Evolutionary conservation across 108 stramenopile genomes (phyloP).

Genomic region (Skeletonema costatum): DNA sequence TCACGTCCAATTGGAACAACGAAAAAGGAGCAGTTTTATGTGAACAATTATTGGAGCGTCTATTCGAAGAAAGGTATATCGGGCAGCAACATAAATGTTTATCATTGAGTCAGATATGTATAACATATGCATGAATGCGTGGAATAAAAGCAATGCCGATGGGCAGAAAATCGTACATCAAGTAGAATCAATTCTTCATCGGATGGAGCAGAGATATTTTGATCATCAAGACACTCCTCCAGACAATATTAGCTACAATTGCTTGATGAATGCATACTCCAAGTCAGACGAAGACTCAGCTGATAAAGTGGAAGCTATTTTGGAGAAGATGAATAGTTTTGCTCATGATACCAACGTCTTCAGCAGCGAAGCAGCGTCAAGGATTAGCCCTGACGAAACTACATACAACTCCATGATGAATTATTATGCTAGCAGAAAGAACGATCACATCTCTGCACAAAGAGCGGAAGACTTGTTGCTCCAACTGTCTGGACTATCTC

Average conservation of each 20-base stretch:
- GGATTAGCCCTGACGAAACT: constrained; percentile 27
- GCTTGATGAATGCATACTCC: constrained; percentile 32
- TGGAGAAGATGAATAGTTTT: constrained; percentile 28
- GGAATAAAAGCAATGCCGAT: constrained; percentile 28
- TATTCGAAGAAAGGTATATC: constrained; percentile 18
- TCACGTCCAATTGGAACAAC: constrained; percentile 30
- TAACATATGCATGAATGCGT: constrained; percentile 43
- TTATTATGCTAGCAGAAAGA: constrained; percentile 27
- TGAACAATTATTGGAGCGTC: constrained; percentile 28
- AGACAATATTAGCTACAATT: constrained; percentile 40
- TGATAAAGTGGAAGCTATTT: constrained; percentile 19
- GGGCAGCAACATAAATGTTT: constrained; percentile 7
- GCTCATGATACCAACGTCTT: constrained; percentile 7
- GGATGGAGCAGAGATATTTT: constrained; percentile 38
- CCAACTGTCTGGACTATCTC: constrained; percentile 31
- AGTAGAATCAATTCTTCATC: constrained; percentile 21
- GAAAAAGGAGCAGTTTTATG: constrained; percentile 28
- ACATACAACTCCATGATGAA: constrained; percentile 46
- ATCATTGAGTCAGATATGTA: constrained; percentile 38
- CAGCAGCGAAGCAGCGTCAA: neutral
- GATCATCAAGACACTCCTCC: constrained; percentile 23
- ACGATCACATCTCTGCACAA: constrained; percentile 23
- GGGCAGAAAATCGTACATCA: constrained; percentile 16
- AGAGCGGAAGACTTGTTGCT: constrained; percentile 39
- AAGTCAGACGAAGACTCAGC: constrained; percentile 36